Base-by-base conservation (phyloP, 139 green algal genomes). In the Coelastrella sp. region DNA sequence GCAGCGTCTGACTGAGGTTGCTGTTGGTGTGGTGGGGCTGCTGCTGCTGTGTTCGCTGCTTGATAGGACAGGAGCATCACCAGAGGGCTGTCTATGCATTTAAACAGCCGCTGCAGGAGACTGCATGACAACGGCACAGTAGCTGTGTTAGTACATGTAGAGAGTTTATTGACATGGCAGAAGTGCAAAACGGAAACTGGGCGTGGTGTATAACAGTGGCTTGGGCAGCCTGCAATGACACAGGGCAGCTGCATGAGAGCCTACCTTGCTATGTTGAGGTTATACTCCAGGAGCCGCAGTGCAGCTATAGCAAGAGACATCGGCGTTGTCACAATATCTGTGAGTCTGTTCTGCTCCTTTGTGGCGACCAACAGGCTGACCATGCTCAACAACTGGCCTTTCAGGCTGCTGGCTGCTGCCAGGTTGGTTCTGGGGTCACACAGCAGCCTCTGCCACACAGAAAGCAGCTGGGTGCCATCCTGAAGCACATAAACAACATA, bases 271-370 rank as follows among this genome's bases (percentile, higher is more conserved):
- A 86, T 66, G 51, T 76, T 80, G 13, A 30, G 45, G 45, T 85
- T 72, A 11, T 88, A 37, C 60, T 88, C 87, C 48, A 88, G 83
- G 38, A 90, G 40, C 51, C 48, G 72, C 32, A 90, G 59, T 15
- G 79, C 43, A 19, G 60, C 87, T 51, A 41, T 87, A 21, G 15
- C 62, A 27, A 53, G 40, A 19, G 5, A 8, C 11, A n/a, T 37
- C 2, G 37, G 5, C 7, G 2, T 32, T 6, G 41, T 35, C 0
- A 5, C 37, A n/a, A 59, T 2, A 25, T 43, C 5, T 30, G 25
- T 3, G 25, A 60, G 17, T 1, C 4, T 53, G 40, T 23, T 35
- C 0, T 66, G 38, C 34, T 62, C 34, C 9, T 67, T 17, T 32
- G 66, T 35, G 30, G 86, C 87, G 23, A 86, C 69, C 63, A 90